Base-by-base conservation (phyloP, 495 filamentous ascomycete genomes). In the Aspergillus nidulans region DNA sequence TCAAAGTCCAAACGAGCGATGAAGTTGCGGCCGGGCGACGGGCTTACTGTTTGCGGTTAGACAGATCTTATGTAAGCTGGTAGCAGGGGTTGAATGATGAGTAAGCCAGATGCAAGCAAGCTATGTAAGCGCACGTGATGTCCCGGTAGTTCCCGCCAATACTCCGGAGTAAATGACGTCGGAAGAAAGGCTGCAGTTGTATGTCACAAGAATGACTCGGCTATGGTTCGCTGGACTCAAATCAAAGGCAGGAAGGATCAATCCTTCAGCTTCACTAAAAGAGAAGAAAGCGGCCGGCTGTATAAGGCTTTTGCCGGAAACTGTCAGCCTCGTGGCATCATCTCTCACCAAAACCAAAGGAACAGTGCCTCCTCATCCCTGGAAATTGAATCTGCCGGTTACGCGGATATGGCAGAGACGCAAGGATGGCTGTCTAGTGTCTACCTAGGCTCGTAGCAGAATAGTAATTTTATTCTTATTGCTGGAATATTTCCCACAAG, bases 41-140 rank as follows among this genome's bases (percentile, higher is more conserved):
- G 23, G 15, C 44, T 55, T 43, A 46, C 65, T 59, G 63, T 59
- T 36, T 66, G 56, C 54, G 36, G 63, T 65, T 15, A 10, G 61
- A 63, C 61, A 63, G 49, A 3, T 18, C 4, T 40, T 21, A 54
- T 13, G 1, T 53, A 47, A 52, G 38, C 38, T 41, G 38, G 16
- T 5, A 23, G 4, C 15, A 3, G 3, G 12, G 5, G 6, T 16
- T n/a, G 2, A 21, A 6, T 19, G 25, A 28, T 62, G 53, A 66
- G 58, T 68, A 57, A 70, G 66, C 57, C 30, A 34, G 30, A 6
- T 34, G 9, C 34, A 8, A 12, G 13, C 12, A 3, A 15, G n/a
- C 28, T 34, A 15, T 25, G 19, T 49, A 28, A 28, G 13, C 23
- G n/a, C 70, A 71, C 50, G 61, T 69, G 69, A 69, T 28, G n/a